Evolutionary conservation across 345 rosid species (phyloP).

Genomic region (Camelina hispida): DNA sequence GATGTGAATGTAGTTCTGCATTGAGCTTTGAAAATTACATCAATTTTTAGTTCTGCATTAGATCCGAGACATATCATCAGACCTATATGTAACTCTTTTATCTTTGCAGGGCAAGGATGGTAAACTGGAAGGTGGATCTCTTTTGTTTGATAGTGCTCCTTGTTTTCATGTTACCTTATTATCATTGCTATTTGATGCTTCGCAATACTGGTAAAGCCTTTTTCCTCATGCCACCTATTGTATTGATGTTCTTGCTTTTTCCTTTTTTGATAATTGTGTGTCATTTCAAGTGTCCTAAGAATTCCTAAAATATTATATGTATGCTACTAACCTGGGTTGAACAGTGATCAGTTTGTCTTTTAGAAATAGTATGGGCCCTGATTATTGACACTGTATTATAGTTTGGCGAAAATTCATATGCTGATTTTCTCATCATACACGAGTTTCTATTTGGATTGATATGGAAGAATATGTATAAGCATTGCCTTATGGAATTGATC

Average conservation of each 20-base stretch:
- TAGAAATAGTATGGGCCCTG: background rate
- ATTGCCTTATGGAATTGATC: background rate
- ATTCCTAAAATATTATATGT: background rate
- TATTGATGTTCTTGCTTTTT: conserved; percentile 17
- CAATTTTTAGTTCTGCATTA: background rate
- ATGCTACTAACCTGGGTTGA: background rate
- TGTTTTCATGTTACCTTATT: conserved; percentile 93
- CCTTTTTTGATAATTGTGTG: background rate
- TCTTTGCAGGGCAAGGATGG: conserved; percentile 78
- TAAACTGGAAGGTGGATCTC: conserved; percentile 96
- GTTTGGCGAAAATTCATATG: background rate
- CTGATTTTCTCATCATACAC: background rate
- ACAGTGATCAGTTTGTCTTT: background rate
- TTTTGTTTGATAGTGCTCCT: conserved; percentile 87
- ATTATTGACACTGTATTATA: conserved; percentile 1
- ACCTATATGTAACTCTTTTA: background rate
- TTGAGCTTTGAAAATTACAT: background rate
- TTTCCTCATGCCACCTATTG: background rate
- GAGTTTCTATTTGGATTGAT: background rate
- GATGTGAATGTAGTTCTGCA: background rate
- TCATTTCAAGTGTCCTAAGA: background rate
- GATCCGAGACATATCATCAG: background rate
- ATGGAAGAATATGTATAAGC: conserved; percentile 14
- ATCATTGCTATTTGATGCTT: conserved; percentile 98
- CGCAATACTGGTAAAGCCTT: conserved; percentile 72